Percentiles rank a stretch among this genome's conserved stretches.
phyloP scores from a whole-genome alignment of 2,329 filamentous ascomycete genomes.

The Diaporthe ampelina region DNA sequence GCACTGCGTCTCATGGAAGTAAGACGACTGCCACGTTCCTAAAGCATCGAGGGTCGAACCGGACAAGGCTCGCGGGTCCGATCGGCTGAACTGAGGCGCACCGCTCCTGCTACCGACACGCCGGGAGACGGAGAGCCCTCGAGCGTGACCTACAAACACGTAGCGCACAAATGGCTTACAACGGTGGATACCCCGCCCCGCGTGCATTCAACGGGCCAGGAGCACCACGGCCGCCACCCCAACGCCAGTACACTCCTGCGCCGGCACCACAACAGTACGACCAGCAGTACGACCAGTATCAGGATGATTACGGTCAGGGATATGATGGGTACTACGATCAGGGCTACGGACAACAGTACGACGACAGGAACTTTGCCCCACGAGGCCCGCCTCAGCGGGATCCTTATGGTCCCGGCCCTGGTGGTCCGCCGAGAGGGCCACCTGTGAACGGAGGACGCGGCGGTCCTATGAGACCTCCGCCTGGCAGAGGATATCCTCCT shows the following conservation, averaged over 20 bases:
- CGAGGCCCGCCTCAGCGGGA: constrained; percentile 60
- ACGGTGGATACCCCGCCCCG: constrained; percentile 60
- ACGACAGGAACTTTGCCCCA: constrained; percentile 61
- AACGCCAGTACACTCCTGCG: constrained; percentile 52
- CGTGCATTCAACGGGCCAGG: constrained; percentile 64
- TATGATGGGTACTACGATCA: constrained; percentile 61
- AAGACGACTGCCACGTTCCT: background rate
- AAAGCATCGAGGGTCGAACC: constrained; percentile 5
- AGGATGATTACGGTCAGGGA: constrained; percentile 61
- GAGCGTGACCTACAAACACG: constrained; percentile 19
- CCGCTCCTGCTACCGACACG: constrained; percentile 1
- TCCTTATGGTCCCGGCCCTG: constrained; percentile 57
- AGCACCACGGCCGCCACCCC: constrained; percentile 57
- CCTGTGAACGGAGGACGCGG: constrained; percentile 61
- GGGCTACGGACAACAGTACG: constrained; percentile 54
- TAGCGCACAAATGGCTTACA: constrained; percentile 62
- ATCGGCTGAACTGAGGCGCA: background rate
- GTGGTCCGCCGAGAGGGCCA: constrained; percentile 57
- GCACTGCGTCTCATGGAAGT: constrained; percentile 26
- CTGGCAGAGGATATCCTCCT: constrained; percentile 51
- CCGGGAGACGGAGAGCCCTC: constrained; percentile 15
- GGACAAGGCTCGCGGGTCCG: constrained; percentile 4
- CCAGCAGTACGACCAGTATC: constrained; percentile 61
- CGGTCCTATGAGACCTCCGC: constrained; percentile 59
- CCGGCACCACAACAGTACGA: constrained; percentile 53